Conservation (phyloP, 768 basidiomycete species). For the Piloderma croceum region DNA sequence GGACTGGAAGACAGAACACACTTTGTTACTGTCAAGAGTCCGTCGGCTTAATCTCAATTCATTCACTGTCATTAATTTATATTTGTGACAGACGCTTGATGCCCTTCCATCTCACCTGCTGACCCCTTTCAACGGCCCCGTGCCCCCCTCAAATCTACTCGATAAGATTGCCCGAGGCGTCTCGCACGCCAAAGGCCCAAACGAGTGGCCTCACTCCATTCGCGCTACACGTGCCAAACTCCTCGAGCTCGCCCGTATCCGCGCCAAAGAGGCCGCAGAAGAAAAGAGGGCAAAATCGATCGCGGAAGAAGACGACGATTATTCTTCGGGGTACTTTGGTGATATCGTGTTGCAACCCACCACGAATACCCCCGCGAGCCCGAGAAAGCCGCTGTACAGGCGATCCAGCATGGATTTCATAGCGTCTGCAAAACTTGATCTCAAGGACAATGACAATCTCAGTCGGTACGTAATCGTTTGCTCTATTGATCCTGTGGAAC, state of each 20-base stretch:
- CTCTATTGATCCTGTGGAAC: not conserved
- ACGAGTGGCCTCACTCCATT: slow-evolving; percentile 79
- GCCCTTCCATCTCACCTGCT: slow-evolving; percentile 78
- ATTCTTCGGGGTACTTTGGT: slow-evolving; percentile 23
- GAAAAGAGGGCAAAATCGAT: slow-evolving; percentile 25
- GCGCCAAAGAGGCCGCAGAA: slow-evolving; percentile 45
- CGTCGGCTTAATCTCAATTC: slow-evolving; percentile 17
- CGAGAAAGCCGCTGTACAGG: slow-evolving; percentile 59
- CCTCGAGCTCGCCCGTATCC: slow-evolving; percentile 66
- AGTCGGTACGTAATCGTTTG: slow-evolving; percentile 48
- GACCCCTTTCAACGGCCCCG: slow-evolving; percentile 79
- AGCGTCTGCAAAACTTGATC: slow-evolving; percentile 38
- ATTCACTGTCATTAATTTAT: slow-evolving; percentile 9
- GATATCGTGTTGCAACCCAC: slow-evolving; percentile 44
- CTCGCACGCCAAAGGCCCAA: slow-evolving; percentile 64
- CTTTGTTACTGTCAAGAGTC: slow-evolving; percentile 62
- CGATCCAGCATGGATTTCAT: slow-evolving; percentile 90
- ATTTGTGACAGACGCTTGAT: slow-evolving; percentile 60
- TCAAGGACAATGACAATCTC: slow-evolving; percentile 50
- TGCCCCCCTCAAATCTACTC: slow-evolving; percentile 80
- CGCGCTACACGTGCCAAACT: slow-evolving; percentile 80
- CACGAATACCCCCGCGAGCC: slow-evolving; percentile 28
- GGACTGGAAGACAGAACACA: slow-evolving; percentile 74
- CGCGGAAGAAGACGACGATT: slow-evolving; percentile 42
- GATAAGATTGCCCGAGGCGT: slow-evolving; percentile 83